phyloP scores from a whole-genome alignment of 495 filamentous ascomycete species.

The Penicillium parvum region DNA sequence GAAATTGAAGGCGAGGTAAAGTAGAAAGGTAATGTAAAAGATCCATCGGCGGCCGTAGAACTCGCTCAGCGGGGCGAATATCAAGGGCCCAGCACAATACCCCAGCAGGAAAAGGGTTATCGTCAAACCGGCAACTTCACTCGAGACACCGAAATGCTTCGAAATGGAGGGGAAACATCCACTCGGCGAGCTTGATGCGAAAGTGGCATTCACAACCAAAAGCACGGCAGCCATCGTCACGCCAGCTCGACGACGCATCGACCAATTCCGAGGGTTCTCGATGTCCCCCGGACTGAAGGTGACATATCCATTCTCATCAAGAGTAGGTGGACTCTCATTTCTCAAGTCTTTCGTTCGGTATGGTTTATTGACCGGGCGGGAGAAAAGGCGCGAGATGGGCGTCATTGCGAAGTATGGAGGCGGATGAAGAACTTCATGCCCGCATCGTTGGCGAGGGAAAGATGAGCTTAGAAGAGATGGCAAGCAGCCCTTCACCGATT shows the following conservation, averaged over 20 bases:
- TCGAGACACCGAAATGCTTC: conserved; percentile 37
- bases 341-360: conserved; percentile 12
- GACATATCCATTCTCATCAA: conserved; percentile 43
- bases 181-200: conserved; percentile 48
- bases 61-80: conserved; percentile 50
- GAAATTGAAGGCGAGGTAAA: conserved; percentile 48
- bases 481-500: neutral
- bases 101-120: conserved; percentile 52
- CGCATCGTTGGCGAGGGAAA: neutral
- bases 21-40: conserved; percentile 39
- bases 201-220: conserved; percentile 50
- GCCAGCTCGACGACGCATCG: conserved; percentile 32
- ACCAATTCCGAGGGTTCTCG: conserved; percentile 53
- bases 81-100: conserved; percentile 46
- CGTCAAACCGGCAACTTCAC: conserved; percentile 42
- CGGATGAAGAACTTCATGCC: neutral
- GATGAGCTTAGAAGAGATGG: neutral
- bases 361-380: conserved; percentile 15
- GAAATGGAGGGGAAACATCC: conserved; percentile 43
- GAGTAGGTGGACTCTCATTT: conserved; percentile 1
- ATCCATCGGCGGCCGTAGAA: conserved; percentile 50
- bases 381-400: conserved; percentile 13
- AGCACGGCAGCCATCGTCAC: conserved; percentile 44
- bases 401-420: conserved; percentile 3
- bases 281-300: conserved; percentile 43